Percentiles rank a stretch among this genome's conserved stretches.
These are phyloP conservation scores for Speleostelium caveatum DNA, from an alignment of 78 protist genomes.

Conservation along the genomic window DNA sequence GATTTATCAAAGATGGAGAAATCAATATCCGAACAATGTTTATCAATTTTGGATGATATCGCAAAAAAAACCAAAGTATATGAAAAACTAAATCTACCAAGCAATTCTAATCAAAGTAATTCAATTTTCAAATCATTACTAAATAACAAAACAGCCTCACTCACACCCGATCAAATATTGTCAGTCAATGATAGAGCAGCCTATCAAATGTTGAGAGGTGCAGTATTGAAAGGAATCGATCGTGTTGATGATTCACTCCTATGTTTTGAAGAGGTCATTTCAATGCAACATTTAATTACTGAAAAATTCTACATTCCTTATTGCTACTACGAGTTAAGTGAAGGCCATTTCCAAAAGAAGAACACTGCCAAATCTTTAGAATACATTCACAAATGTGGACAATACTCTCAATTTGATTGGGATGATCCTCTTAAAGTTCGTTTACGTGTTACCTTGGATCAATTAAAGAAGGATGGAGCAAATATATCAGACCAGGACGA, in stretches of 20 bases:
- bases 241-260: constrained; percentile 44
- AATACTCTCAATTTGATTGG: constrained; percentile 45
- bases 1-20: constrained; percentile 76
- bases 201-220: constrained; percentile 49
- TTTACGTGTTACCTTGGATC: constrained; percentile 65
- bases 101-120: background rate
- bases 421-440: constrained; percentile 73
- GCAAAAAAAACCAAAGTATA: constrained; percentile 4
- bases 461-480: constrained; percentile 60
- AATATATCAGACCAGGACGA: too few species aligned
- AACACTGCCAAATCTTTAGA: constrained; percentile 11
- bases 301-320: constrained; percentile 73
- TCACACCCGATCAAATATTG: background rate
- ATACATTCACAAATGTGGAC: constrained; percentile 25
- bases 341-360: constrained; percentile 50
- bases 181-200: constrained; percentile 60
- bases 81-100: background rate
- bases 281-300: background rate
- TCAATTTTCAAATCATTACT: background rate
- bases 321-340: constrained; percentile 68
- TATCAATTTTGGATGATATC: background rate
- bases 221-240: constrained; percentile 58
- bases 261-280: constrained; percentile 55
- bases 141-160: background rate
- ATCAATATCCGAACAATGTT: background rate